Evolutionary conservation across 176 grass and related monocot genomes (phyloP).

Genomic region (Eleusine indica): DNA sequence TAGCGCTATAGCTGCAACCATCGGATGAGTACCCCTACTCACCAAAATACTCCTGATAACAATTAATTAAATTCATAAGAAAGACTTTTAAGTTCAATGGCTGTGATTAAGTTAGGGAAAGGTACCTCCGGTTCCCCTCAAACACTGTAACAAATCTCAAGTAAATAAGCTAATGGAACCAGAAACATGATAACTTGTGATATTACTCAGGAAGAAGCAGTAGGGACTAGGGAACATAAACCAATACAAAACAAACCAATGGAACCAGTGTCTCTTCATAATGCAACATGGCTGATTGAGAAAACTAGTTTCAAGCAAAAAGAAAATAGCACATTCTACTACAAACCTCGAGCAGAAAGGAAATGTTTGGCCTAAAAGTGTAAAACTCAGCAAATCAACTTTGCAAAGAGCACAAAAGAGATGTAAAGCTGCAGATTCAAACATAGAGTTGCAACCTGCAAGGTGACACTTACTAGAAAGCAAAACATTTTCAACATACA

Average conservation of each 20-base stretch:
- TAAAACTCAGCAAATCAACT: background rate
- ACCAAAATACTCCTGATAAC: no score
- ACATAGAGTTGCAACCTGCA: background rate
- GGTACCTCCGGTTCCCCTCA: no score
- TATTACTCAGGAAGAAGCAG: background rate
- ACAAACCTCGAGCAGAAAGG: no score
- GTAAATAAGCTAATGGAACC: background rate
- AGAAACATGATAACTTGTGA: background rate
- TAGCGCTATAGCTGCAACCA: no score
- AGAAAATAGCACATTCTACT: background rate
- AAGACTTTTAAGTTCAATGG: no score
- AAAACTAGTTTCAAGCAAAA: background rate
- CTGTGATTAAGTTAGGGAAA: no score
- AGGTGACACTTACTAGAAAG: constrained; percentile 1
- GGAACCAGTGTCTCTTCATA: background rate
- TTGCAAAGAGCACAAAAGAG: background rate
- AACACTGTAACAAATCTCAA: no score
- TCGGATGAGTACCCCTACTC: no score
- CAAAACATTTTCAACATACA: constrained; percentile 4
- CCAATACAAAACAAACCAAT: background rate
- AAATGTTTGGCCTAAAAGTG: background rate
- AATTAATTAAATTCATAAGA: no score
- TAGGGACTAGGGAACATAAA: background rate
- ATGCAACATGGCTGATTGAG: background rate
- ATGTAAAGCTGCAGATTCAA: background rate